Evolutionary conservation across 257 asterid species (phyloP).

Genomic region (Solanum paucissectum): DNA sequence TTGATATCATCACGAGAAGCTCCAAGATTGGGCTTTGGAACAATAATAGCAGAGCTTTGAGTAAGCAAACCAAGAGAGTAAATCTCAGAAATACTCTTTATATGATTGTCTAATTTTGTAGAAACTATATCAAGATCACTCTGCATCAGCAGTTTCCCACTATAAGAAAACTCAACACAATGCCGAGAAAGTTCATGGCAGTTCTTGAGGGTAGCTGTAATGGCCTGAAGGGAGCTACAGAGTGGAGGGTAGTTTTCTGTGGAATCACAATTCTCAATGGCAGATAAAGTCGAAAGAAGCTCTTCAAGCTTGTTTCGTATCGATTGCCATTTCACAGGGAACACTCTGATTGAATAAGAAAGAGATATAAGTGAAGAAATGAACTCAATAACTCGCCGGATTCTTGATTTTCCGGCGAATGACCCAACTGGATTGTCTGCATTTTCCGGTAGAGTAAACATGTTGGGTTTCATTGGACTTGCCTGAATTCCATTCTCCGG

Average conservation of each 20-base stretch:
- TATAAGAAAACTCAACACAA: conserved; percentile 46
- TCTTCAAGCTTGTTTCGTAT: conserved; percentile 59
- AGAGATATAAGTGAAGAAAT: conserved; percentile 54
- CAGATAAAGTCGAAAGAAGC: conserved; percentile 51
- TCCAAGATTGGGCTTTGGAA: conserved; percentile 49
- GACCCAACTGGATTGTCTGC: not conserved
- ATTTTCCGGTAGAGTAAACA: conserved; percentile 12
- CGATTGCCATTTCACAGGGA: conserved; percentile 59
- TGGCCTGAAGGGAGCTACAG: conserved; percentile 36
- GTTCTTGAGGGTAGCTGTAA: conserved; percentile 27
- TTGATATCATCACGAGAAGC: conserved; percentile 67
- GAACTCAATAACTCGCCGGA: conserved; percentile 25
- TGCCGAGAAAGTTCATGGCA: conserved; percentile 39
- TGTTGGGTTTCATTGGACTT: not conserved
- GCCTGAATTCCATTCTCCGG: not conserved
- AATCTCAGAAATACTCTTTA: conserved; percentile 38
- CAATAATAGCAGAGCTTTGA: conserved; percentile 61
- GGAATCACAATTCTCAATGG: conserved; percentile 51
- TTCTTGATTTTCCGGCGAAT: conserved; percentile 11
- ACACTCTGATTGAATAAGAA: conserved; percentile 54
- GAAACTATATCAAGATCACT: conserved; percentile 71
- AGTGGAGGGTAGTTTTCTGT: conserved; percentile 32
- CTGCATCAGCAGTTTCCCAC: conserved; percentile 85
- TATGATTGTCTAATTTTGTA: conserved; percentile 40
- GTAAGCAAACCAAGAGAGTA: conserved; percentile 56